These are phyloP conservation scores for Ganoderma lingzhi DNA, from an alignment of 1,284 basidiomycete genomes.

Conservation along the genomic window DNA sequence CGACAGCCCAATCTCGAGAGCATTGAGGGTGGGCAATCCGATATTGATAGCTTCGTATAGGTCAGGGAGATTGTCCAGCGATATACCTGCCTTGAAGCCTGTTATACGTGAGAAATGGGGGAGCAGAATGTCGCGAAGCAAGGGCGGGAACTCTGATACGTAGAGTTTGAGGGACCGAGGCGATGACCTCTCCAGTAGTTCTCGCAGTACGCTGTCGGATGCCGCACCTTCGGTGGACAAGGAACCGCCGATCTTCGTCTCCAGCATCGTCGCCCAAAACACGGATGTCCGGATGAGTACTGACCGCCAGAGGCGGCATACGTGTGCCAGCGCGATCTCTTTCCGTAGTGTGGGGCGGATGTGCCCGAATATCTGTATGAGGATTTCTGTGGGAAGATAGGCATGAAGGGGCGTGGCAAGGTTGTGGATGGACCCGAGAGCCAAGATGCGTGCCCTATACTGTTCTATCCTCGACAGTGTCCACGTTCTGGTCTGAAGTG, in stretches of 20 bases:
- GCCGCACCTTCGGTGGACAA: not conserved
- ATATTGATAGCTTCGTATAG: conserved; percentile 4
- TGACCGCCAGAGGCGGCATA: conserved; percentile 8
- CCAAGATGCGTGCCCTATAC: conserved; percentile 2
- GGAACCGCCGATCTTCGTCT: not conserved
- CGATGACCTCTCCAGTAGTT: not conserved
- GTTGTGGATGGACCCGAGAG: conserved; percentile 10
- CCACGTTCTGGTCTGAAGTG: conserved; percentile 1
- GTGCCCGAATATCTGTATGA: conserved; percentile 5
- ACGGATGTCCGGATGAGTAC: conserved; percentile 6
- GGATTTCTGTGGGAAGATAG: conserved; percentile 7
- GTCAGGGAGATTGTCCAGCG: conserved; percentile 8
- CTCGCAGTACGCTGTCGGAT: conserved; percentile 1
- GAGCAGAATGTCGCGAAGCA: not conserved
- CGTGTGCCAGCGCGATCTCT: conserved; percentile 8
- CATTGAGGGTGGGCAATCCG: not conserved
- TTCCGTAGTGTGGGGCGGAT: conserved; percentile 7
- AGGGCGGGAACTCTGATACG: conserved; percentile 5
- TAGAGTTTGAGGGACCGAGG: conserved; percentile 5
- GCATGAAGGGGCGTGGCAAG: conserved; percentile 8
- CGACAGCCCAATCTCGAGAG: conserved; percentile 1
- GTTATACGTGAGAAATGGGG: conserved; percentile 8
- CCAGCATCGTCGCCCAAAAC: conserved; percentile 2
- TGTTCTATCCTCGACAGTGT: conserved; percentile 3
- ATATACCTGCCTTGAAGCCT: not conserved